These are phyloP conservation scores for Eucalyptus urophylla DNA, from an alignment of 345 rosid species.

Conservation along the genomic window DNA sequence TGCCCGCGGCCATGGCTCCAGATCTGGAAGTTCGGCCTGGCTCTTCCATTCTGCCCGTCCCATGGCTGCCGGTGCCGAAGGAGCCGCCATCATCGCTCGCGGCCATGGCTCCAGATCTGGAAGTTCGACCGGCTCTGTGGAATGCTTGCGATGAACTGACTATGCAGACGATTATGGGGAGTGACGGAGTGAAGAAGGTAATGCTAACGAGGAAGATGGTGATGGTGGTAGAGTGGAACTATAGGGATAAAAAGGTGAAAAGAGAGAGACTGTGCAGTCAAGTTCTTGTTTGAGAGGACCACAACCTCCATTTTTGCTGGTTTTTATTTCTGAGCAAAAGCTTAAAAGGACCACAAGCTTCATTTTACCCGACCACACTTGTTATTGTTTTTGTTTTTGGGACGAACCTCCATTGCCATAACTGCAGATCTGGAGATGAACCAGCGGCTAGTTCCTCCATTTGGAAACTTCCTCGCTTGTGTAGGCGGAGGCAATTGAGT, in stretches of 20 bases:
- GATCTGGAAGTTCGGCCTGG: no score
- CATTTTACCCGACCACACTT: background rate
- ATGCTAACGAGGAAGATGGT: background rate
- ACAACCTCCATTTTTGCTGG: background rate
- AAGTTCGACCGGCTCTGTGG: background rate
- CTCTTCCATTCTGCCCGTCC: no score
- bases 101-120: no score
- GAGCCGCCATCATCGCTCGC: no score
- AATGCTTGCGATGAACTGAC: background rate
- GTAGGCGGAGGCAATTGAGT: no score
- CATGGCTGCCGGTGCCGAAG: rapidly evolving
- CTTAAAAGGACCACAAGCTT: background rate
- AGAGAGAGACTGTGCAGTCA: background rate
- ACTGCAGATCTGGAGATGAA: background rate
- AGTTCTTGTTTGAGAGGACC: background rate
- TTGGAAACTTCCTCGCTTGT: no score
- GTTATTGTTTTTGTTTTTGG: background rate
- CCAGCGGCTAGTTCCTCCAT: background rate
- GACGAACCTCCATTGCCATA: background rate
- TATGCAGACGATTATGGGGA: background rate
- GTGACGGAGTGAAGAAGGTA: background rate
- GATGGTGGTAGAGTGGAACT: background rate
- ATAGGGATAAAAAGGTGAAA: background rate
- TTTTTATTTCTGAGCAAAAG: background rate
- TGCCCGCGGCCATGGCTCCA: rapidly evolving